Percentiles rank a stretch among this genome's conserved stretches.
phyloP scores from a whole-genome alignment of 345 rosid genomes.

The Eucalyptus leucophloia region DNA sequence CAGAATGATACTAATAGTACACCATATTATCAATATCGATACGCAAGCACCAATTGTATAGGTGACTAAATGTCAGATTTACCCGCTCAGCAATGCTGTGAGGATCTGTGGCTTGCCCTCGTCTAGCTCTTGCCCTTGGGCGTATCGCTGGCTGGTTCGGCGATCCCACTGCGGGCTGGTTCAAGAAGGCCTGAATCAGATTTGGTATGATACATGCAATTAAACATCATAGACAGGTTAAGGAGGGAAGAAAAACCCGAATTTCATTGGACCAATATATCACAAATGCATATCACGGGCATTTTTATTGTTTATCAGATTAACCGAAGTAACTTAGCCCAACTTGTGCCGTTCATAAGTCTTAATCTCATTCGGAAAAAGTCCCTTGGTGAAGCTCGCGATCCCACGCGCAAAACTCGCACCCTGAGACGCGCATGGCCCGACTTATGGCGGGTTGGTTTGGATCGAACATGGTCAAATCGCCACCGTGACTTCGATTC shows the following conservation, averaged over 20 bases:
- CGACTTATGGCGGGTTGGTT: neutral
- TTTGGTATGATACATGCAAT: neutral
- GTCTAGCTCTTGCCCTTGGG: slow-evolving; percentile 53
- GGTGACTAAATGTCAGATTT: neutral
- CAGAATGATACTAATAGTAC: neutral
- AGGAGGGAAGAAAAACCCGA: neutral
- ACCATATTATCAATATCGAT: neutral
- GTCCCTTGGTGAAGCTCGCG: neutral
- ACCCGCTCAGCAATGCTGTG: slow-evolving; percentile 72
- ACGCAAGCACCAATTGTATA: neutral
- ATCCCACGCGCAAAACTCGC: neutral
- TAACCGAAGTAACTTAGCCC: neutral
- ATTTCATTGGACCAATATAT: neutral
- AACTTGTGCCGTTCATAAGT: neutral
- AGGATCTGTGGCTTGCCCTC: slow-evolving; percentile 63
- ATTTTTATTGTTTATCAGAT: neutral
- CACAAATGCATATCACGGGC: neutral
- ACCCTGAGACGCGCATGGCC: neutral
- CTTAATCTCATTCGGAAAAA: neutral
- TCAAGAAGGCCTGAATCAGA: slow-evolving; percentile 23
- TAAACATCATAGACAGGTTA: neutral
- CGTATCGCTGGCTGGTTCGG: slow-evolving; percentile 35
- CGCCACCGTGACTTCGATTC: neutral
- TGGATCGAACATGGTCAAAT: neutral
- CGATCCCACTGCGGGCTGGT: slow-evolving; percentile 23